Base-by-base conservation (phyloP, 495 filamentous ascomycete species). In the Aspergillus saccharolyticus region DNA sequence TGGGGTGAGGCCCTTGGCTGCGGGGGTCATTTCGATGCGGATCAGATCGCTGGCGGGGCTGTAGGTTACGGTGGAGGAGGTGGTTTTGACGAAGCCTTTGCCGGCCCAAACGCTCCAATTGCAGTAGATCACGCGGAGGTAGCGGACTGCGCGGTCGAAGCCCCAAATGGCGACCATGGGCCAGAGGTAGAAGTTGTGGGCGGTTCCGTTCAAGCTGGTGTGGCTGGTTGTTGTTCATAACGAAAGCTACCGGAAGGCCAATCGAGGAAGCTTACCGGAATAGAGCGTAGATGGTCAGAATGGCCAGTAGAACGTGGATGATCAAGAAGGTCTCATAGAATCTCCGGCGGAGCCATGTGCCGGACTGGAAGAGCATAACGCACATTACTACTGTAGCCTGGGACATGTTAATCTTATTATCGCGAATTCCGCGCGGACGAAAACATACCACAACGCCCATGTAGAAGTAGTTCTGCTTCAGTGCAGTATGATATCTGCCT, bases 261-360 rank as follows among this genome's bases (percentile, higher is more conserved):
- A n/a, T 1, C 3, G 44, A 18, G 42, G 17, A 59, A n/a, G n/a
- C 71, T 52, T 65, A 78, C 75, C 65, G 60, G 60, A 65, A 77
- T 12, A 77, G 57, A 18, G 68, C 69, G 20, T 67, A 48, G 8
- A 78, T 56, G 17, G 70, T 66, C 16, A 76, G 42, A 42, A 78
- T 65, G 4, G 74, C 68, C 22, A 77, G 64, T 4, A 73, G 12
- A 17, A 80, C 75, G 45, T 81, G 78, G 17, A 66, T 57, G 12
- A 72, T 56, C 9, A 80, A 61, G 59, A 81, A 81, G 42, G 70
- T 59, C 49, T 81, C 77, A 48, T 80, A 81, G 24, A 56, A 65
- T 24, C 63, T 67, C 22, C 59, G 63, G 14, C 77, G 70, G 30
- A 80, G 58, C 12, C 61, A 63, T 21, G 73, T 66, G 16, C 72